Evolutionary conservation across 768 basidiomycete species (phyloP), one percentile per base, ranked within the genome.

Genomic region (Kwoniella pini): DNA sequence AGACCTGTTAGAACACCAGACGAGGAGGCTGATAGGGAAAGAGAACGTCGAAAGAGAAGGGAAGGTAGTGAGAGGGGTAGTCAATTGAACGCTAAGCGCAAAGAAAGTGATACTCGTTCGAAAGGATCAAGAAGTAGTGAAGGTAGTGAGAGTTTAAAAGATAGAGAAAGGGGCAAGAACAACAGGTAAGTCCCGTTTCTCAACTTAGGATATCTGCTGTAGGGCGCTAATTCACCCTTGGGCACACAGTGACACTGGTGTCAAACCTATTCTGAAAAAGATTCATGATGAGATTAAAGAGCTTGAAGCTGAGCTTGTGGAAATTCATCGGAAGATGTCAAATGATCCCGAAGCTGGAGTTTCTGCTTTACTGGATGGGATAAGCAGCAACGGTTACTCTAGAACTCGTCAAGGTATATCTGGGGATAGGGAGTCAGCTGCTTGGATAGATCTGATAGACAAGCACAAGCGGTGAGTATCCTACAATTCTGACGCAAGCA

Each of bases 391-490:
- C 54, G 19, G 56, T 26, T 62, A 68, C 30, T 65, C 67, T 13
- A 56, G 65, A 10, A 54, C 57, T 22, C 33, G 57, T 6, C 55
- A 48, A 17, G 54, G 65, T 12, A 45, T 64, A 1, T 43, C 15
- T 2, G 68, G 65, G 2, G 69, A 71, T 54, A 27, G 22, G n/a
- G 55, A 57, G 33, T 27, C 69, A 21, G 78, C 73, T 17, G 78
- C 76, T 30, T 82, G 81, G 81, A 69, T 81, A 19, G 76, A 77
- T 54, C 69, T 81, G 13, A 74, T 79, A n/a, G 57, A 54, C 10
- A 63, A 89, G 72, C 96, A 99, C 77, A 96, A 95, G 78, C 82
- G 84, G 94, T 90, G 68, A 64, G 88, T 81, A 15, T 12, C 19
- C 40, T 42, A 13, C 19, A 10, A 42, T 42, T 6, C 40, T 42